phyloP scores from a whole-genome alignment of 148 eudicot species.

The Agrostemma githago region DNA sequence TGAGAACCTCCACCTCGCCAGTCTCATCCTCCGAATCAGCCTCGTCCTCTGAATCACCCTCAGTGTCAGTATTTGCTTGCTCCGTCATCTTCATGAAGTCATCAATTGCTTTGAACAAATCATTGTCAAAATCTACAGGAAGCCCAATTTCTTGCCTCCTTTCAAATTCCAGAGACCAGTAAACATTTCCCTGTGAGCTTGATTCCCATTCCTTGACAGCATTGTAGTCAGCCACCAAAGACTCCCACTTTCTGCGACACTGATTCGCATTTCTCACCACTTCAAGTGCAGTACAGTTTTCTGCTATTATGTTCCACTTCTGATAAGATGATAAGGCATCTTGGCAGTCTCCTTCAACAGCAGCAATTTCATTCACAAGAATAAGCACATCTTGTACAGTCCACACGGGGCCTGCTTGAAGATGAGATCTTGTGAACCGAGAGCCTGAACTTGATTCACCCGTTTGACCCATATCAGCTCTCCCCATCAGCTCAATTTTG shows the following conservation, averaged over 20 bases:
- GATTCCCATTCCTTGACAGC: conserved; percentile 32
- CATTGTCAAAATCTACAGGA: conserved; percentile 40
- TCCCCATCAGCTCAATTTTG: conserved; percentile 23
- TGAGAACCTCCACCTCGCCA: conserved; percentile 24
- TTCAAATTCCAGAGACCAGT: conserved; percentile 37
- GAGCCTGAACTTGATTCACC: conserved; percentile 33
- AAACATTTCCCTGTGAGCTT: conserved; percentile 20
- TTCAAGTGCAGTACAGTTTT: conserved; percentile 55
- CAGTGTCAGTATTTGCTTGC: conserved; percentile 39
- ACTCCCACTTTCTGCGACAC: conserved; percentile 66
- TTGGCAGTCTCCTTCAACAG: conserved; percentile 54
- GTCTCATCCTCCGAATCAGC: conserved; percentile 36
- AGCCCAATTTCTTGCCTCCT: conserved; percentile 32
- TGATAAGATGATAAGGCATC: conserved; percentile 63
- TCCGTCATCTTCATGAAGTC: conserved; percentile 32
- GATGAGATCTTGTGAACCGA: conserved; percentile 54
- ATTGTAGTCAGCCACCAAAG: conserved; percentile 39
- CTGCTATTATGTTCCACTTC: conserved; percentile 60
- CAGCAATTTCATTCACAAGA: conserved; percentile 55
- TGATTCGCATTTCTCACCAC: conserved; percentile 49
- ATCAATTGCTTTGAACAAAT: conserved; percentile 44
- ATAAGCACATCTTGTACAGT: conserved; percentile 48
- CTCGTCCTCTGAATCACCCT: conserved; percentile 37
- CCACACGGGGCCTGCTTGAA: conserved; percentile 56
- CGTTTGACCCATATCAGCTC: conserved; percentile 16